phyloP scores from a whole-genome alignment of 768 basidiomycete genomes.

The Pisolithus marmoratus region DNA sequence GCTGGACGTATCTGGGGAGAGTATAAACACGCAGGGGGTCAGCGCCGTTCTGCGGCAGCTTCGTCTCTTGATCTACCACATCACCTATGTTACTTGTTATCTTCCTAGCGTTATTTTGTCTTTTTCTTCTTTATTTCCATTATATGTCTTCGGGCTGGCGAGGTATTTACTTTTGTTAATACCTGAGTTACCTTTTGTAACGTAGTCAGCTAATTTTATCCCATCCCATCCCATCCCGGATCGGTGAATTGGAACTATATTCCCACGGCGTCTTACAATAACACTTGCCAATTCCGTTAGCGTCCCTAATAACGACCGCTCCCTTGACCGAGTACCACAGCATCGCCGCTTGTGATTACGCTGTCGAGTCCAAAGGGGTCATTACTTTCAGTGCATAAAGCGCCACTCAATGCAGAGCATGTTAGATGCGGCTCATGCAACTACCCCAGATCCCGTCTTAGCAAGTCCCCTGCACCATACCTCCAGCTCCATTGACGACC shows the following conservation, averaged over 20 bases:
- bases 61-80: too few species aligned
- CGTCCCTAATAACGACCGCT: background rate
- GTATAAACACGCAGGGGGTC: too few species aligned
- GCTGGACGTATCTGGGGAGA: too few species aligned
- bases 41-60: too few species aligned
- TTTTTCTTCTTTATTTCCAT: too few species aligned
- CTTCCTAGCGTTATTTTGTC: too few species aligned
- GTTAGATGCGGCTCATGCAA: constrained; percentile 24
- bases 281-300: background rate
- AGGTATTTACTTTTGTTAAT: too few species aligned
- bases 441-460: constrained; percentile 47
- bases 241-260: background rate
- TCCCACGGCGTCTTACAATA: background rate
- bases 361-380: background rate
- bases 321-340: background rate
- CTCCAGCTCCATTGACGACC: constrained; percentile 68
- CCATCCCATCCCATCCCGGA: too few species aligned
- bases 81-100: too few species aligned
- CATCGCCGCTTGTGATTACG: background rate
- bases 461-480: constrained; percentile 47
- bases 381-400: background rate
- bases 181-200: too few species aligned
- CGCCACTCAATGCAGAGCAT: constrained; percentile 18
- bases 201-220: too few species aligned
- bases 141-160: too few species aligned